Base-by-base conservation (phyloP, 371 early-diverging fungal species). In the Saksenaea vasiformis region DNA sequence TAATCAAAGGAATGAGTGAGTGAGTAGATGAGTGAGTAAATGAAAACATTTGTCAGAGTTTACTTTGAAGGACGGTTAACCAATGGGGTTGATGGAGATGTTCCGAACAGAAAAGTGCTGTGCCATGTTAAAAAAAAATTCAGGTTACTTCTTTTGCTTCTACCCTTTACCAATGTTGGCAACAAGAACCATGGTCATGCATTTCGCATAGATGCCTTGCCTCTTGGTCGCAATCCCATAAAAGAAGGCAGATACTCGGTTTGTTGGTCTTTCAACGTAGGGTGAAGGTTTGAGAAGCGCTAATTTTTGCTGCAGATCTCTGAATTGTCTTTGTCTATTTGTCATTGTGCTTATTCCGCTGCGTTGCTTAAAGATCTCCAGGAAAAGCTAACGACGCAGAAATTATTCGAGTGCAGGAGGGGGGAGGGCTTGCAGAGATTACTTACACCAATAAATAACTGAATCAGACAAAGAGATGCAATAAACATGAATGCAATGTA, bases 401-500 rank as follows among this genome's bases (percentile, higher is more conserved):
- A 39, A 17, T 1, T 22, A 43, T 14, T 3, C 55, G n/a, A 39
- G 13, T 9, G 28, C 58, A n/a, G n/a, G n/a, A n/a, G n/a, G n/a
- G n/a, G n/a, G n/a, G n/a, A n/a, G n/a, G n/a, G n/a, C 56, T 24
- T 10, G 15, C 8, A 1, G 2, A 24, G 17, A 36, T 19, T 36
- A 44, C 62, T 62, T 67, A 79, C 85, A 38, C 85, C 85, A 57
- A 85, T 85, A 26, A 85, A 85, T 1, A 85, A 58, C 55, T 85
- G 85, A 14, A 85, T 78, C 15, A 82, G 72, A 31, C 83, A 76
- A 19, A 85, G 73, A 0, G 83, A 85, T 0, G 80, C 81, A 17
- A 83, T 59, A 70, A 85, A 75, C 85, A 85, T 85, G 41, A 85
- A 83, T 0, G 71, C 62, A 22, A 85, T 57, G 43, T 82, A 85